Base-by-base conservation (phyloP, 495 filamentous ascomycete genomes). In the Baudoinia panamericana region DNA sequence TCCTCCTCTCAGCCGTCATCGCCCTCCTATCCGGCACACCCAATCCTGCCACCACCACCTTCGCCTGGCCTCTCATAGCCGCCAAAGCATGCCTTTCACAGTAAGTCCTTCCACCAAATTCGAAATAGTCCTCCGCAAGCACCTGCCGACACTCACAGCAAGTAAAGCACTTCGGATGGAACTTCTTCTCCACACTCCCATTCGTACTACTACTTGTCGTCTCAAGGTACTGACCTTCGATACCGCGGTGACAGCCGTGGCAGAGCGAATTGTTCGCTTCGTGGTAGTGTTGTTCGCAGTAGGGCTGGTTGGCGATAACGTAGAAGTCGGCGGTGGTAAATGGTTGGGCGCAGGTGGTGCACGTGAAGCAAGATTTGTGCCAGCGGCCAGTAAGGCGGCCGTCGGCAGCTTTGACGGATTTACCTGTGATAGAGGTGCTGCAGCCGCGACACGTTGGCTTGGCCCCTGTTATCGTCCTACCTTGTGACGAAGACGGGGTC, bases 181-280 rank as follows among this genome's bases (percentile, higher is more conserved):
- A 92, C 55, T 93, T 93, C 39, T 71, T 72, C 30, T 71, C 60
- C 30, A 70, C 62, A 29, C 80, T 76, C 8, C 36, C 48, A 9
- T 6, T 11, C 6, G 4, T 8, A 20, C 41, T 37, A 13, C 36
- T 36, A 13, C 19, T 34, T 1, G 22, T 32, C 10, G 86, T 93
- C 54, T 93, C 86, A n/a, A 96, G 70, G 53, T 92, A 97, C 46
- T 88, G 75, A 2, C 90, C 90, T 55, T 97, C 90, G 51, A 97
- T 96, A 9, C 90, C 90, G 12, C 59, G 61, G 51, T 82, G 72
- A 56, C 90, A 97, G 26, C 69, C 70, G 1, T 69, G 68, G 55
- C 90, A 97, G 0, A 94, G 58, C 16, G 82, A 88, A 28, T 76
- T 75, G 55, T 97, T 97, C 26, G 87, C 71, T 56, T 82, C 71